These are phyloP conservation scores for Citrus mangshanensis DNA, from an alignment of 345 rosid species.

Conservation along the genomic window DNA sequence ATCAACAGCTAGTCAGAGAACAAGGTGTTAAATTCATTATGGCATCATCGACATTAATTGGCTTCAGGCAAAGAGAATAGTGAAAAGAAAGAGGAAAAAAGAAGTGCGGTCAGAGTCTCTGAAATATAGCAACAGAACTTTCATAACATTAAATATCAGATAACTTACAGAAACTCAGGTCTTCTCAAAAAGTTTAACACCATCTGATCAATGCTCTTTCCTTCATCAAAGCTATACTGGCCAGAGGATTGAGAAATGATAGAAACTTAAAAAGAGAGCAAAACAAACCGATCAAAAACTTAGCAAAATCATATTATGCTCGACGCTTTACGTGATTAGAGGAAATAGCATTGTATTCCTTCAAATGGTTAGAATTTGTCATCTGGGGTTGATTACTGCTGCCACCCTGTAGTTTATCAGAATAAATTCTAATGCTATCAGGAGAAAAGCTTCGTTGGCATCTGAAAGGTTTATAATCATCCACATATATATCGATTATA, in stretches of 20 bases:
- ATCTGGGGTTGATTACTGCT: constrained; percentile 46
- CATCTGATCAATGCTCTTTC: constrained; percentile 36
- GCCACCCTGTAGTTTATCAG: constrained; percentile 41
- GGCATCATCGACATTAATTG: background rate
- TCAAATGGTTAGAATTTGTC: constrained; percentile 49
- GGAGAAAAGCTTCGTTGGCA: background rate
- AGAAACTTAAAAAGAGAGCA: constrained; percentile 4
- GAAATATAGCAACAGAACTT: background rate
- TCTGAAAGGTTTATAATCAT: background rate
- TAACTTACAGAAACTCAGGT: constrained; percentile 66
- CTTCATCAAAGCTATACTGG: constrained; percentile 39
- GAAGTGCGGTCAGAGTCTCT: background rate
- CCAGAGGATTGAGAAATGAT: constrained; percentile 36
- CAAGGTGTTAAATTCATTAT: background rate
- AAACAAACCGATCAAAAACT: background rate
- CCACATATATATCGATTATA: background rate
- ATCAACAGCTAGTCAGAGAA: background rate
- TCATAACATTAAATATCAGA: constrained; percentile 2
- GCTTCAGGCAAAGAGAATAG: background rate
- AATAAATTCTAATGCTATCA: constrained; percentile 2
- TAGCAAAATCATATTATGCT: background rate
- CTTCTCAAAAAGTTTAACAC: constrained; percentile 55
- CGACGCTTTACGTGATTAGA: constrained; percentile 52
- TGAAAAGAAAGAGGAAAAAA: background rate
- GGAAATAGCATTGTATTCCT: constrained; percentile 42